Evolutionary conservation across 2,329 filamentous ascomycete genomes (phyloP).

Genomic region (Ophiocordyceps australis): DNA sequence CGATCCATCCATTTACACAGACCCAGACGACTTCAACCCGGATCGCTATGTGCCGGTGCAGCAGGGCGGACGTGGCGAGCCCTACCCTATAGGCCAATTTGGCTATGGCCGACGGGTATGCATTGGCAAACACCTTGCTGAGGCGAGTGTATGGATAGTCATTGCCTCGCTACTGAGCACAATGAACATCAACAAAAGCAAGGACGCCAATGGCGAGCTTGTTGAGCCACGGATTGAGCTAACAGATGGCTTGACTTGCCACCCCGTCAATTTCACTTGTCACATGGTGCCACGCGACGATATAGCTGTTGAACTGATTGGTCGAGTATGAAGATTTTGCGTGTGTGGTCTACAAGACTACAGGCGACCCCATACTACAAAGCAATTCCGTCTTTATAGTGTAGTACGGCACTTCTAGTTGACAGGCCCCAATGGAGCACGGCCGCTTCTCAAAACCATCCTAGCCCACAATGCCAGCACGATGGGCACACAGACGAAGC

Average conservation of each 20-base stretch:
- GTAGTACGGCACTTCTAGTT: not conserved
- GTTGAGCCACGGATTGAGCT: conserved; percentile 10
- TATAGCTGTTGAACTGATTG: too few species aligned
- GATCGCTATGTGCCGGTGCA: conserved; percentile 18
- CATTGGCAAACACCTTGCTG: conserved; percentile 29
- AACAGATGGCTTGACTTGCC: conserved; percentile 9
- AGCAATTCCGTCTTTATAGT: too few species aligned
- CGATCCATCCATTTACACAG: conserved; percentile 18
- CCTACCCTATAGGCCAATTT: conserved; percentile 26
- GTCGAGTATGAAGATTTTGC: not conserved
- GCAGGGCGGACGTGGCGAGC: conserved; percentile 22
- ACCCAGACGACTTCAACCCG: conserved; percentile 25
- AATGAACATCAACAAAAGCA: conserved; percentile 13
- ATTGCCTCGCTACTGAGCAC: conserved; percentile 20
- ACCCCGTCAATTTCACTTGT: conserved; percentile 9
- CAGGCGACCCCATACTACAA: too few species aligned
- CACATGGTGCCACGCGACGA: conserved; percentile 8
- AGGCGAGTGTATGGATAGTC: conserved; percentile 20
- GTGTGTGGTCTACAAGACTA: too few species aligned
- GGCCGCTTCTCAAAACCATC: conserved; percentile 25
- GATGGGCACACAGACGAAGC: conserved; percentile 36
- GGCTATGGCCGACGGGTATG: conserved; percentile 34
- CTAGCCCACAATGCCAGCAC: conserved; percentile 33
- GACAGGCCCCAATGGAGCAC: conserved; percentile 15
- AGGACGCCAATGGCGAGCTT: conserved; percentile 15